Conservation (phyloP, 345 rosid species). For the Eucalyptus decipiens region DNA sequence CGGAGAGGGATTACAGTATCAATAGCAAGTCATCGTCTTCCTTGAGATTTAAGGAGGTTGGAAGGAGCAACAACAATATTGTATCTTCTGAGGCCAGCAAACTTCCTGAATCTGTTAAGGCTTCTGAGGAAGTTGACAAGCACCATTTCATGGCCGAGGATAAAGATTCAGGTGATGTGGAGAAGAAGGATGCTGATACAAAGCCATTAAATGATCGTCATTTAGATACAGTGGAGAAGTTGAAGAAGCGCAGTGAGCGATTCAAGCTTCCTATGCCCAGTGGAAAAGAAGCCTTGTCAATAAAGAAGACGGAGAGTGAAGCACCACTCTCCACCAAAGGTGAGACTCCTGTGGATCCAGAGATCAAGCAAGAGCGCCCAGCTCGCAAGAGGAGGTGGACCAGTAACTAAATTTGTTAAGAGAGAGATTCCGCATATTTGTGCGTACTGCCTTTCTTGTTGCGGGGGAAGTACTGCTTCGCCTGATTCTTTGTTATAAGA, state of each 20-base stretch:
- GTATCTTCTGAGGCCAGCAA: slow-evolving; percentile 22
- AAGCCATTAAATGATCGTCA: slow-evolving; percentile 58
- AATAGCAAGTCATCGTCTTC: slow-evolving; percentile 50
- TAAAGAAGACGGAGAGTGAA: slow-evolving; percentile 61
- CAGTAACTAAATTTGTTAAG: slow-evolving; percentile 26
- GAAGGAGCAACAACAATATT: slow-evolving; percentile 21
- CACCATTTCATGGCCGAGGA: slow-evolving; percentile 26
- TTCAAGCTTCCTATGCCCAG: slow-evolving; percentile 91
- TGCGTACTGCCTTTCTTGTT: background rate
- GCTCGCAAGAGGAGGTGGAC: slow-evolving; percentile 89
- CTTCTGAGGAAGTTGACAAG: slow-evolving; percentile 21
- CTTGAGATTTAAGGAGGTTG: slow-evolving; percentile 47
- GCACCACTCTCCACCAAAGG: slow-evolving; percentile 33
- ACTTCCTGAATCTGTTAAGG: slow-evolving; percentile 13
- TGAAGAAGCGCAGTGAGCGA: slow-evolving; percentile 97
- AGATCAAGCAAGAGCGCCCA: slow-evolving; percentile 85
- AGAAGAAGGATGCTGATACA: slow-evolving; percentile 41
- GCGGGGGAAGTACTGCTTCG: background rate
- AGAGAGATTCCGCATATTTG: background rate
- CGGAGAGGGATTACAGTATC: slow-evolving; percentile 59
- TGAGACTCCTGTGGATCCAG: slow-evolving; percentile 47
- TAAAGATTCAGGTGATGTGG: slow-evolving; percentile 29
- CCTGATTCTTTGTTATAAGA: background rate
- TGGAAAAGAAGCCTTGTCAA: slow-evolving; percentile 44
- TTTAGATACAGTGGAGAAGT: slow-evolving; percentile 88